Evolutionary conservation across 345 rosid genomes (phyloP).

Genomic region (Eucalyptus erythrocorys): DNA sequence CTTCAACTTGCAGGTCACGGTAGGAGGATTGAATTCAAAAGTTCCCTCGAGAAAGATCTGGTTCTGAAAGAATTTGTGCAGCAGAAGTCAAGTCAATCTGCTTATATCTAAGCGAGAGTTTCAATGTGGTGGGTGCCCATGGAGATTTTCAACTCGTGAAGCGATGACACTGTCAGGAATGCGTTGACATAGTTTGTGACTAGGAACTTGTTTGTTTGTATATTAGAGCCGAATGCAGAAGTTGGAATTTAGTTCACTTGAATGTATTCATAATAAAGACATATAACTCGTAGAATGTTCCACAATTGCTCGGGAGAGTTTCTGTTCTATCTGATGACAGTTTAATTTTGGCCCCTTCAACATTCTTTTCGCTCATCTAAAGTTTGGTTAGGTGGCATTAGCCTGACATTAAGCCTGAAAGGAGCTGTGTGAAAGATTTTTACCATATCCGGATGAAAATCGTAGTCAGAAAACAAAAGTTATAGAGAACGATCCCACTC

Average conservation of each 20-base stretch:
- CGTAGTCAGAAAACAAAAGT: background rate
- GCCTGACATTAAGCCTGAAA: background rate
- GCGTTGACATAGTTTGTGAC: background rate
- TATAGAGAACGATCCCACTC: background rate
- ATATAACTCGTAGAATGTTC: background rate
- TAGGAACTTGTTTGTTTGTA: background rate
- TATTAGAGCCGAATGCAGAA: background rate
- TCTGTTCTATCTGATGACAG: background rate
- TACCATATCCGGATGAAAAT: background rate
- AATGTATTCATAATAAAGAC: background rate
- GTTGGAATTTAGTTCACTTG: background rate
- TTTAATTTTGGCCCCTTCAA: background rate
- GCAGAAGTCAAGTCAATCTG: background rate
- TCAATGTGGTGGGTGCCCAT: background rate
- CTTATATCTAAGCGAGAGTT: background rate
- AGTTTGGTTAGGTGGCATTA: background rate
- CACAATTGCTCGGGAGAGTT: background rate
- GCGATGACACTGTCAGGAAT: background rate
- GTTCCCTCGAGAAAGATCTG: constrained; percentile 1
- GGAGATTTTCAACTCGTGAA: background rate
- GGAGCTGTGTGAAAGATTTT: background rate
- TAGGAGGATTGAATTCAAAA: constrained; percentile 10
- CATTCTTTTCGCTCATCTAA: background rate
- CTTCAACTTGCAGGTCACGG: constrained; percentile 8
- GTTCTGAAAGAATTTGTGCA: constrained; percentile 2